These are phyloP conservation scores for Globisporangium orthogonon DNA, from an alignment of 352 stramenopile genomes.

Conservation along the genomic window DNA sequence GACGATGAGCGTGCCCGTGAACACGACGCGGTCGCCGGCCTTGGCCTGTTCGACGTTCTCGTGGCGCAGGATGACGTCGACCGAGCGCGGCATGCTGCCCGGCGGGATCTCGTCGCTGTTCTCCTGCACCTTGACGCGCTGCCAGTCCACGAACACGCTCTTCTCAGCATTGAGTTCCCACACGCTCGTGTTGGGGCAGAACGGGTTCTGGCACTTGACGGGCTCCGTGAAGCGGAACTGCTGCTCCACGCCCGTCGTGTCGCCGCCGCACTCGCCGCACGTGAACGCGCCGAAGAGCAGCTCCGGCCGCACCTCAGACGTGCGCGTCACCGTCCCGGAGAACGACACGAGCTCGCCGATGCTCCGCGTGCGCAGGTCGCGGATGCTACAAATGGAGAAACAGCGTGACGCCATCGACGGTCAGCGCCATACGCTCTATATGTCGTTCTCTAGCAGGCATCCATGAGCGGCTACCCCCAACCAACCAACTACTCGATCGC, in stretches of 20 bases:
- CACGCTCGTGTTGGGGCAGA: conserved; percentile 89
- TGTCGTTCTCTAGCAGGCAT: not conserved
- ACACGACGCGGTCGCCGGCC: conserved; percentile 93
- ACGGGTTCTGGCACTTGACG: conserved; percentile 94
- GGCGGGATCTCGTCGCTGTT: conserved; percentile 98
- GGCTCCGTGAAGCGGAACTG: conserved; percentile 98
- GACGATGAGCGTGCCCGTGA: conserved; percentile 94
- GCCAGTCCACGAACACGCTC: conserved; percentile 98
- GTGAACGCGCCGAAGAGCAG: conserved; percentile 94
- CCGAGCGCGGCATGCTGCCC: conserved; percentile 94
- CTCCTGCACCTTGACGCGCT: conserved; percentile 98
- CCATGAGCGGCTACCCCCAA: no score
- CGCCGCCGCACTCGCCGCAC: conserved; percentile 91
- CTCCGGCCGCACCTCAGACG: conserved; percentile 96
- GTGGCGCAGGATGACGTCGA: conserved; percentile 97
- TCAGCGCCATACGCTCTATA: not conserved
- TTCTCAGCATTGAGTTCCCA: conserved; percentile 88
- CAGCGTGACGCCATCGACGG: not conserved
- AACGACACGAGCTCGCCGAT: conserved; percentile 93
- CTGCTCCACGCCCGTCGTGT: conserved; percentile 92
- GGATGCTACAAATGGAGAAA: conserved; percentile 52
- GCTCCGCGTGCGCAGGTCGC: conserved; percentile 88
- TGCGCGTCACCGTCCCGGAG: conserved; percentile 96
- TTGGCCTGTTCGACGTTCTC: conserved; percentile 97
- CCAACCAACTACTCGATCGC: not conserved